These are phyloP conservation scores for Carex pumila DNA, from an alignment of 176 grass and related monocot species.

Conservation along the genomic window DNA sequence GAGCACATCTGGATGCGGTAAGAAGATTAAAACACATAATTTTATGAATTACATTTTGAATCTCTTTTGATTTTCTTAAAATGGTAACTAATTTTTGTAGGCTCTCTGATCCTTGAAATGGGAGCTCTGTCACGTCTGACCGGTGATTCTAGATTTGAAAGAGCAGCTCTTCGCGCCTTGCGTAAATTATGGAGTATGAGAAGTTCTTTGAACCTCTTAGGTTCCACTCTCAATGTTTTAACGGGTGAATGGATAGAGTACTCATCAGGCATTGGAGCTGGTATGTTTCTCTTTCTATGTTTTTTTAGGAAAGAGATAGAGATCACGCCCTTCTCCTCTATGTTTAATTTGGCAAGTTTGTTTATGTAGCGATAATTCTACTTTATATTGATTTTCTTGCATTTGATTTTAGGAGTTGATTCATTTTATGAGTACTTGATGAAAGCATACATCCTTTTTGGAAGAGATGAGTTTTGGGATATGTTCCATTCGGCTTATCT, in stretches of 20 bases:
- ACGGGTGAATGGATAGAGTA: constrained; percentile 93
- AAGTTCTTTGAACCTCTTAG: constrained; percentile 94
- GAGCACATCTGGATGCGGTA: constrained; percentile 97
- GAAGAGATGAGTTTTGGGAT: constrained; percentile 88
- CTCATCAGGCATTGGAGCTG: constrained; percentile 92
- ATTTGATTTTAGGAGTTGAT: constrained; percentile 72
- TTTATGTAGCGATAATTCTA: neutral
- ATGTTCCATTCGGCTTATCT: constrained; percentile 97
- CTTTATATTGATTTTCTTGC: neutral
- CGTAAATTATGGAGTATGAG: constrained; percentile 98
- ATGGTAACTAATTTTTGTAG: constrained; percentile 23
- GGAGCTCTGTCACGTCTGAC: constrained; percentile 78
- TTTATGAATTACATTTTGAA: neutral
- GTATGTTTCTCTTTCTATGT: constrained; percentile 42
- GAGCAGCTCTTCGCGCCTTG: constrained; percentile 77
- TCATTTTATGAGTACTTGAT: constrained; percentile 99
- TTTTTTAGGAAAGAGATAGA: neutral
- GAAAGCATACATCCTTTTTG: constrained; percentile 93
- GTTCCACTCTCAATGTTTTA: constrained; percentile 85
- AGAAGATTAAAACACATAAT: constrained; percentile 23
- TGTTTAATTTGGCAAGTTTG: neutral
- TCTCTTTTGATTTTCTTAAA: constrained; percentile 24
- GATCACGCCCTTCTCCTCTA: neutral
- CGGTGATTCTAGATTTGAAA: constrained; percentile 85
- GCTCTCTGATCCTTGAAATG: constrained; percentile 99